Conservation (phyloP, 306 rosid genomes). For the Amphicarpaea edgeworthii region DNA sequence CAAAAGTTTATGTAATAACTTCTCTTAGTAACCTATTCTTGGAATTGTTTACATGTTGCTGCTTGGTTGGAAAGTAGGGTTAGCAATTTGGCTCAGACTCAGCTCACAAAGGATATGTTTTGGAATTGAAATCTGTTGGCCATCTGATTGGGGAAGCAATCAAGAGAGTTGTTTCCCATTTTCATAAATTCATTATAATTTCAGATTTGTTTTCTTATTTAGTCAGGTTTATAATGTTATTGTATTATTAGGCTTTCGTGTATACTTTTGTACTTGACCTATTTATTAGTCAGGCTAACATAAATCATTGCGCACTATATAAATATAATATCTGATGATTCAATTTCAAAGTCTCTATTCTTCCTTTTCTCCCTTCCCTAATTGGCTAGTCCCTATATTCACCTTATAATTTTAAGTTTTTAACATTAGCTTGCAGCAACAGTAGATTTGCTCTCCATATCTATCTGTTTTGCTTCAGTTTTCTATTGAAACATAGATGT, state of each 20-base stretch:
- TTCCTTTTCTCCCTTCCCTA: not conserved
- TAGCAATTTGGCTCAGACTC: not conserved
- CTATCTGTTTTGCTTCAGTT: slow-evolving; percentile 2
- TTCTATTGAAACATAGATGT: slow-evolving; percentile 16
- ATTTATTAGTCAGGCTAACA: not conserved
- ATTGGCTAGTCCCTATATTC: not conserved
- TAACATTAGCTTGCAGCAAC: not conserved
- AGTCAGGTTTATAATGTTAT: not conserved
- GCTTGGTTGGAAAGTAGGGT: not conserved
- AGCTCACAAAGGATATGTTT: not conserved
- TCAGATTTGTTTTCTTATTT: not conserved
- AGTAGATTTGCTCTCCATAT: not conserved
- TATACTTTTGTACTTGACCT: not conserved
- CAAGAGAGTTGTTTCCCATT: not conserved
- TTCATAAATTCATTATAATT: not conserved
- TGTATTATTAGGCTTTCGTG: not conserved
- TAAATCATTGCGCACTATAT: not conserved
- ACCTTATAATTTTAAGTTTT: slow-evolving; percentile 23
- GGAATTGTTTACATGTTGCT: not conserved
- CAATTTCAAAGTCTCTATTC: not conserved
- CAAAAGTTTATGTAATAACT: not conserved
- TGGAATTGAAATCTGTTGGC: not conserved
- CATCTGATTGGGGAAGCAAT: not conserved
- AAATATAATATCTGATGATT: not conserved
- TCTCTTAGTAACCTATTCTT: not conserved